phyloP scores from a whole-genome alignment of 2,329 filamentous ascomycete species.

The Fusarium fracticaudum region DNA sequence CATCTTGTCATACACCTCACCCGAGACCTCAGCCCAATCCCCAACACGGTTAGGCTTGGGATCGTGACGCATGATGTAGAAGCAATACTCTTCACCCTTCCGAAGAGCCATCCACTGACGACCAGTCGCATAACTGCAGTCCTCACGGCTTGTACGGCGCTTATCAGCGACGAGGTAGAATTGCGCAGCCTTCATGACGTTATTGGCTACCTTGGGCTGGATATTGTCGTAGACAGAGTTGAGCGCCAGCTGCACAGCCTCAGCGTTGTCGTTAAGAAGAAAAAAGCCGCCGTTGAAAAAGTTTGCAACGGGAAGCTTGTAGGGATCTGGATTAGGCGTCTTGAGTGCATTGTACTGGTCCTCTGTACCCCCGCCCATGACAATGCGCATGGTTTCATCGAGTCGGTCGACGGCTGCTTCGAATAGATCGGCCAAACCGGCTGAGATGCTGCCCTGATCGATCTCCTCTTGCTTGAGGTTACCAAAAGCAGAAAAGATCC shows the following conservation, averaged over 20 bases:
- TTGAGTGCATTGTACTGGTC: slow-evolving; percentile 3
- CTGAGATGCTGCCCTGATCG: not conserved
- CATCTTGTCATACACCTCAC: slow-evolving; percentile 26
- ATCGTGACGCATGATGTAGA: slow-evolving; percentile 22
- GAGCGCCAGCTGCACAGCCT: not conserved
- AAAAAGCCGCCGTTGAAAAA: slow-evolving; percentile 31
- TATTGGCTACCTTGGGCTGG: slow-evolving; percentile 31
- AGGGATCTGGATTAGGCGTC: slow-evolving; percentile 3
- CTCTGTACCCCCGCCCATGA: not conserved
- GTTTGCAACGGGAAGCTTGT: slow-evolving; percentile 9
- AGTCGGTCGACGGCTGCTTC: not conserved
- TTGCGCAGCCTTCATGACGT: slow-evolving; percentile 28
- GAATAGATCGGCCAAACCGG: not conserved
- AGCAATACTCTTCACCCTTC: slow-evolving; percentile 22
- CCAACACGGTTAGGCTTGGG: not conserved
- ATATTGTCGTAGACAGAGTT: slow-evolving; percentile 11
- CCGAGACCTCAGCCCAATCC: not conserved
- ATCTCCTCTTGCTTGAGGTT: slow-evolving; percentile 5
- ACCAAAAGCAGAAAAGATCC: not conserved
- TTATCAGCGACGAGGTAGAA: slow-evolving; percentile 27
- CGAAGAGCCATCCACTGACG: slow-evolving; percentile 29
- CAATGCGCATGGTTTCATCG: not conserved
- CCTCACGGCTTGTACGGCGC: not conserved
- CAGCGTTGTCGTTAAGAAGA: slow-evolving; percentile 2
- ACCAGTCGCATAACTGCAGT: slow-evolving; percentile 10